A percentile compares a stretch with the other conserved stretches of the same genome.
Conservation (phyloP, 768 basidiomycete species). For the Agaricus sinodeliciosus region DNA sequence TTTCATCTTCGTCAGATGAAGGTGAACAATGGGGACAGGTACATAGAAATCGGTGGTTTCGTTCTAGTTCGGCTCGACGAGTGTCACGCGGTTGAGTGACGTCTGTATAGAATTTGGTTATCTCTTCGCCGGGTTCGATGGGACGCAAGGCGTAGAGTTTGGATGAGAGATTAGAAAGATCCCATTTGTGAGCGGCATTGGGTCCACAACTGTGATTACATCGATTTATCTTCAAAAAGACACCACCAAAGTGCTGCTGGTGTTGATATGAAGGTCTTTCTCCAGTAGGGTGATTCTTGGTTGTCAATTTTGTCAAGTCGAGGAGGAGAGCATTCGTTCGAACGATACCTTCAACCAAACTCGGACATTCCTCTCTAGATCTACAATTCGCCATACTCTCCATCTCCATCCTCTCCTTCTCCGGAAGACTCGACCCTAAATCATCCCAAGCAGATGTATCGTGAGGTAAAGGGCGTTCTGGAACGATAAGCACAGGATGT, state of each 20-base stretch:
- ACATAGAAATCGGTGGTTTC: slow-evolving; percentile 36
- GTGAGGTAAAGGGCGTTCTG: slow-evolving; percentile 21
- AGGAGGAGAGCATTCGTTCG: slow-evolving; percentile 36
- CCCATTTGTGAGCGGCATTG: slow-evolving; percentile 38
- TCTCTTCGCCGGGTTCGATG: slow-evolving; percentile 34
- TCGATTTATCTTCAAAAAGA: slow-evolving; percentile 35
- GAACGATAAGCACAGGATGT: slow-evolving; percentile 34
- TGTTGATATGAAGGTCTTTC: not conserved
- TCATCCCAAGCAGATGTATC: slow-evolving; percentile 23
- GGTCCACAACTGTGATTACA: slow-evolving; percentile 44
- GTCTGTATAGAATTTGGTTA: slow-evolving; percentile 39
- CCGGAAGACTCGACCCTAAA: slow-evolving; percentile 22
- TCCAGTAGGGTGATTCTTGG: too few relatives aligned
- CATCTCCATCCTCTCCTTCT: slow-evolving; percentile 18
- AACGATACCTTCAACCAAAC: slow-evolving; percentile 33
- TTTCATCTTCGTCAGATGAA: slow-evolving; percentile 1
- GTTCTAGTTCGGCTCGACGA: slow-evolving; percentile 26
- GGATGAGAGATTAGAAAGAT: slow-evolving; percentile 28
- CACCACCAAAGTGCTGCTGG: slow-evolving; percentile 27
- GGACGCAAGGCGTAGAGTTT: slow-evolving; percentile 34
- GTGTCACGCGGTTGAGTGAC: slow-evolving; percentile 27
- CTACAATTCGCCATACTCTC: slow-evolving; percentile 28
- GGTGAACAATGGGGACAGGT: slow-evolving; percentile 29
- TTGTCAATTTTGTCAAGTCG: too few relatives aligned
- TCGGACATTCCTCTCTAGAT: slow-evolving; percentile 23